Percentiles rank a stretch among this genome's conserved stretches.
Evolutionary conservation across 352 stramenopile genomes (phyloP).

Genomic region (Pythium phragmiticola): DNA sequence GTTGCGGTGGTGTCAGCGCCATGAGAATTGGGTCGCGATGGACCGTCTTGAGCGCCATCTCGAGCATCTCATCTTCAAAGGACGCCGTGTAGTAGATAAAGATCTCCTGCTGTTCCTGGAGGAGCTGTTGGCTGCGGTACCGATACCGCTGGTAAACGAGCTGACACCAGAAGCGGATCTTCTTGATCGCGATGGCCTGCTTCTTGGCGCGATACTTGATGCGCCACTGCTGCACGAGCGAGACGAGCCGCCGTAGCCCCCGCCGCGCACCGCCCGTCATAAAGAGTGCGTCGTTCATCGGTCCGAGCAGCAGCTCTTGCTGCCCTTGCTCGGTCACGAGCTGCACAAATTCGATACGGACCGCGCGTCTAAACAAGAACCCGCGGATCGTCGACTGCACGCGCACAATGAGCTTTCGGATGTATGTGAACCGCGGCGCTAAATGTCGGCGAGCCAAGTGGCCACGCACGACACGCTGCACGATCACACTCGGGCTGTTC

Average conservation of each 20-base stretch:
- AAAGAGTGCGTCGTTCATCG: slow-evolving; percentile 29
- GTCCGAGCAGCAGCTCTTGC: slow-evolving; percentile 45
- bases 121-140: slow-evolving; percentile 49
- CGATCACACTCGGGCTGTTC: slow-evolving; percentile 47
- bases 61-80: slow-evolving; percentile 56
- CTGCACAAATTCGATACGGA: slow-evolving; percentile 48
- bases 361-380: slow-evolving; percentile 52
- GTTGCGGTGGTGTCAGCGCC: slow-evolving; percentile 39
- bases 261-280: slow-evolving; percentile 37
- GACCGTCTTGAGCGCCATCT: slow-evolving; percentile 45
- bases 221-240: slow-evolving; percentile 56
- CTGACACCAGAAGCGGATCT: slow-evolving; percentile 79
- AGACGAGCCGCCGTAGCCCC: slow-evolving; percentile 49
- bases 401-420: slow-evolving; percentile 49
- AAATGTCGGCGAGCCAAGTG: slow-evolving; percentile 45
- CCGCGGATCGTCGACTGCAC: slow-evolving; percentile 60
- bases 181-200: slow-evolving; percentile 64
- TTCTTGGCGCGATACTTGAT: slow-evolving; percentile 50
- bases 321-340: slow-evolving; percentile 47
- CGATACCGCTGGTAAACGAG: slow-evolving; percentile 68
- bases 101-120: slow-evolving; percentile 58
- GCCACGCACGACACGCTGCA: slow-evolving; percentile 43
- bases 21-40: slow-evolving; percentile 70
- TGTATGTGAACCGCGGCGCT: slow-evolving; percentile 39
- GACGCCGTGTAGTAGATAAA: slow-evolving; percentile 72